phyloP scores from a whole-genome alignment of 202 grass and related monocot genomes.

The Musa balbisiana region DNA sequence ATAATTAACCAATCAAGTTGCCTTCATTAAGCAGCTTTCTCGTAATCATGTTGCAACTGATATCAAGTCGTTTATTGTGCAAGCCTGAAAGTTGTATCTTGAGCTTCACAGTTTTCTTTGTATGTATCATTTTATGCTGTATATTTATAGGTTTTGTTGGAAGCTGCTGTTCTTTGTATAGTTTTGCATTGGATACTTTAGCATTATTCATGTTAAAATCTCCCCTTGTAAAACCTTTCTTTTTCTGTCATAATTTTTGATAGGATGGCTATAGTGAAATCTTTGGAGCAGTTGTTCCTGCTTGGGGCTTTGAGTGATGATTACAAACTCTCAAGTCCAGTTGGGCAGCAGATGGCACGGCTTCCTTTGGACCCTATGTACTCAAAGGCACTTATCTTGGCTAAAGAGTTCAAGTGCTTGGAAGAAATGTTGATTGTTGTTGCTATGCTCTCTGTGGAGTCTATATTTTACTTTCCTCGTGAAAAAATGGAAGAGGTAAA shows the following conservation, averaged over 20 bases:
- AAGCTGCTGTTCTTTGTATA: not conserved
- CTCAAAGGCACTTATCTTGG: slow-evolving; percentile 77
- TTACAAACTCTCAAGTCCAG: slow-evolving; percentile 77
- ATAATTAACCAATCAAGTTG: too few species aligned
- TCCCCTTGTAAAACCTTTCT: not conserved
- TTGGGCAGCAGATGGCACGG: slow-evolving; percentile 79
- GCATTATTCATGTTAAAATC: not conserved
- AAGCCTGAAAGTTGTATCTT: too few species aligned
- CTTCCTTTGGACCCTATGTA: slow-evolving; percentile 92
- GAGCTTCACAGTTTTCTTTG: too few species aligned
- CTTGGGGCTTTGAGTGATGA: slow-evolving; percentile 76
- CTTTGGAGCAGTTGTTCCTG: slow-evolving; percentile 79
- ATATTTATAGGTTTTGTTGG: not conserved
- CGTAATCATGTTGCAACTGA: too few species aligned
- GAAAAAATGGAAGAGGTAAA: slow-evolving; percentile 92
- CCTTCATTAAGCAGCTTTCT: too few species aligned
- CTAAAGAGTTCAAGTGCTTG: slow-evolving; percentile 75
- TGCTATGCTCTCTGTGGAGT: slow-evolving; percentile 95
- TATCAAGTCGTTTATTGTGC: too few species aligned
- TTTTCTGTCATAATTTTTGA: slow-evolving; percentile 4
- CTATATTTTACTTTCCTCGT: slow-evolving; percentile 76
- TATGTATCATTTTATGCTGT: not conserved
- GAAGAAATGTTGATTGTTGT: slow-evolving; percentile 98
- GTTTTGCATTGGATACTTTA: not conserved
- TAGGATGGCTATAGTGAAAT: slow-evolving; percentile 87